Conservation (phyloP, 1,139 yeast genomes). For the Blastobotrys indianensis region DNA sequence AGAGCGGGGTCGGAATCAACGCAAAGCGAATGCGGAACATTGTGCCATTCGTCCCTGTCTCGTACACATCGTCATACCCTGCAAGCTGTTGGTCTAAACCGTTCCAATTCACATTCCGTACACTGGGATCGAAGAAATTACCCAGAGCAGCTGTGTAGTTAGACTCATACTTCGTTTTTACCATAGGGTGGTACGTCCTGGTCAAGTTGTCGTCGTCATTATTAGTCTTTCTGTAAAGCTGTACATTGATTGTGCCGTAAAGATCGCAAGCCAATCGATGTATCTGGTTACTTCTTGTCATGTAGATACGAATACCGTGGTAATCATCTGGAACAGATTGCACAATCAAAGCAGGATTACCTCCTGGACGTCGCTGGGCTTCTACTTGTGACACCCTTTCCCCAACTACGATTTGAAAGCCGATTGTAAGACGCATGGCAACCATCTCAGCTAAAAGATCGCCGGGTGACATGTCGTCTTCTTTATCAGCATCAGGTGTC, state of each 20-base stretch:
- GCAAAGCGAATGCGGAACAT: constrained; percentile 76
- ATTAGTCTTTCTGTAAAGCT: constrained; percentile 47
- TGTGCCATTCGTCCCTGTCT: constrained; percentile 36
- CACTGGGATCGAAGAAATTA: constrained; percentile 48
- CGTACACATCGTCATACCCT: constrained; percentile 70
- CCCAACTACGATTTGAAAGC: constrained; percentile 86
- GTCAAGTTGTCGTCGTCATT: constrained; percentile 24
- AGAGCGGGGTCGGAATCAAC: constrained; percentile 63
- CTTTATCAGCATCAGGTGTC: constrained; percentile 49
- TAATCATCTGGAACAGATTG: constrained; percentile 40
- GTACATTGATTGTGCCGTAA: constrained; percentile 68
- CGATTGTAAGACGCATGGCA: constrained; percentile 70
- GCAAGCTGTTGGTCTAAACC: constrained; percentile 84
- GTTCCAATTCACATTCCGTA: constrained; percentile 76
- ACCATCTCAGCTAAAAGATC: constrained; percentile 84
- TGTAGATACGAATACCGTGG: constrained; percentile 57
- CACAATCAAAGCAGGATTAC: constrained; percentile 40
- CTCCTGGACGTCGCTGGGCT: constrained; percentile 53
- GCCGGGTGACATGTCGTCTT: constrained; percentile 48
- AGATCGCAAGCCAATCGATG: constrained; percentile 73
- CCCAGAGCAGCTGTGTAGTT: constrained; percentile 55
- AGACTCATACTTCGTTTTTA: constrained; percentile 74
- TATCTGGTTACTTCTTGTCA: constrained; percentile 75
- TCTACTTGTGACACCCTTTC: constrained; percentile 61
- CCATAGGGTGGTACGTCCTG: constrained; percentile 45